Evolutionary conservation across 2,329 filamentous ascomycete genomes (phyloP), one percentile per base, ranked within the genome.

Genomic region (Lachnellula arida): DNA sequence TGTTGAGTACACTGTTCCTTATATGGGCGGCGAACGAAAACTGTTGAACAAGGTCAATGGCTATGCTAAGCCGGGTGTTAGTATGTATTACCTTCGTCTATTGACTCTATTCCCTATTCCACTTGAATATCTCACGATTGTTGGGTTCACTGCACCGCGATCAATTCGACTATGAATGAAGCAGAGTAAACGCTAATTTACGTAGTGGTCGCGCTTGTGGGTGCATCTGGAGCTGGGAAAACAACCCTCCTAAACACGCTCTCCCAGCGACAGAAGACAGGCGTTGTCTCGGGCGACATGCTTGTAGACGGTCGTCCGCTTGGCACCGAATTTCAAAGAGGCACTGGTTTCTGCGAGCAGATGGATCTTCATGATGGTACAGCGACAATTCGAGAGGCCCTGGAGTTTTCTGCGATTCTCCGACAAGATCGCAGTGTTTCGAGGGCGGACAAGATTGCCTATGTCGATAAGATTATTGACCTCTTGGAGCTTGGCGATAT

Each of bases 211-310:
- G 90, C 90, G 0, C 75, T 95, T 1, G 89, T 94, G 78, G 91
- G 91, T 53, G 88, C 87, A 1, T 89, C 84, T 4, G 89, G 88
- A 44, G 90, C 91, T 8, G 91, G 90, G 12, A 95, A 95, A 73
- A 92, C 89, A 0, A 94, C 90, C 0, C 75, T 95, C 0, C 77
- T 95, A 17, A 91, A 94, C 70, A 90, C 87, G 0, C 69, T 82
- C 0, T 85, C 88, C 0, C 88, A 92, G 66, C 81, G 89, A 2
- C 86, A 91, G 68, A 84, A 76, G 15, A 78, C 76, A 53, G 85
- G 87, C 55, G 77, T 86, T 11, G 57, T 70, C 4, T 72, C 73
- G n/a, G 87, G 87, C 12, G 80, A 87, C 48, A 86, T 90, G 78
- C 76, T 87, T n/a, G 84, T 90, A 8, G 86, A 89, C 63, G 87